Conservation (phyloP, 495 filamentous ascomycete species). For the Corynascus novoguineensis region DNA sequence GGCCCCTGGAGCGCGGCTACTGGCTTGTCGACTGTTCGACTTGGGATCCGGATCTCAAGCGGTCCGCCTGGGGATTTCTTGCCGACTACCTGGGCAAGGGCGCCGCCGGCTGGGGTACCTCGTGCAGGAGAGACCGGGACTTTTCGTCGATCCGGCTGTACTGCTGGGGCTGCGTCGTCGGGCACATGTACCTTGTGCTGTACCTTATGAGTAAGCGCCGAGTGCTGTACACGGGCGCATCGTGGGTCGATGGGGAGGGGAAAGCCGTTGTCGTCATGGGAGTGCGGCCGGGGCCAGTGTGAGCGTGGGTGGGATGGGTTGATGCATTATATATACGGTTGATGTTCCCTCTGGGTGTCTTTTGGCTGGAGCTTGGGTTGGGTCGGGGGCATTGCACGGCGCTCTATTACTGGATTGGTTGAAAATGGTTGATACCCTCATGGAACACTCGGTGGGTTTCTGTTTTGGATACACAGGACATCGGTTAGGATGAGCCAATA, state of each 20-base stretch:
- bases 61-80: conserved; percentile 58
- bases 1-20: conserved; percentile 59
- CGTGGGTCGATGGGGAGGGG: conserved; percentile 57
- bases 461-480: not conserved
- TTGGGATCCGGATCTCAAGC: conserved; percentile 38
- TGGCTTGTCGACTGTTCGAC: conserved; percentile 54
- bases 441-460: conserved; percentile 5
- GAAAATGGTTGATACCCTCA: not conserved
- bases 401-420: not conserved
- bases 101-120: conserved; percentile 63
- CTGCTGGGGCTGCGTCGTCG: conserved; percentile 59
- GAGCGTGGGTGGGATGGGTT: not conserved
- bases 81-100: conserved; percentile 52
- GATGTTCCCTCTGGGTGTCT: not conserved
- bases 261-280: conserved; percentile 43
- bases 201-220: conserved; percentile 58
- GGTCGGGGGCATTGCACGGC: not conserved
- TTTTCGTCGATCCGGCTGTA: conserved; percentile 50
- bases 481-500: not conserved
- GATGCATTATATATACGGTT: not conserved
- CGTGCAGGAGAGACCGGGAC: conserved; percentile 32
- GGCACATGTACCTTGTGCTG: conserved; percentile 59
- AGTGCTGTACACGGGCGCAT: conserved; percentile 46
- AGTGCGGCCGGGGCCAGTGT: conserved; percentile 8
- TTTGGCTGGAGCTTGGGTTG: not conserved